These are phyloP conservation scores for Ceratonia siliqua DNA, from an alignment of 306 rosid species.

Conservation along the genomic window DNA sequence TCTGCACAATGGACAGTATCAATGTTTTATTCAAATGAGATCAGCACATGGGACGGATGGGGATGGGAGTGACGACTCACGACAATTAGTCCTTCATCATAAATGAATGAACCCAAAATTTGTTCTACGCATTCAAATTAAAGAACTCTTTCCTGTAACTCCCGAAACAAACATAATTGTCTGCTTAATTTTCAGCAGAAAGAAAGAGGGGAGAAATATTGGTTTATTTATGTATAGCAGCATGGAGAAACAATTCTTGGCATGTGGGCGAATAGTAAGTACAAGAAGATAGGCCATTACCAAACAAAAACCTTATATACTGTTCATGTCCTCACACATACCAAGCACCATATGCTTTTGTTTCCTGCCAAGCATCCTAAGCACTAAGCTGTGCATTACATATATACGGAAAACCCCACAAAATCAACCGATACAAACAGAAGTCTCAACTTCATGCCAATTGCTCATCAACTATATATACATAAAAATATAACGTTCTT, in stretches of 20 bases:
- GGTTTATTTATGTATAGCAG: background rate
- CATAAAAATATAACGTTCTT: no score
- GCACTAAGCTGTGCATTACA: background rate
- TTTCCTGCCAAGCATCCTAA: constrained; percentile 24
- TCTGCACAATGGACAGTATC: constrained; percentile 24
- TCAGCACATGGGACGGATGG: constrained; percentile 32
- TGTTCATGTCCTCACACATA: constrained; percentile 6
- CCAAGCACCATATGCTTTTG: constrained; percentile 19
- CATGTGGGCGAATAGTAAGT: constrained; percentile 37
- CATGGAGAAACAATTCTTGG: constrained; percentile 5
- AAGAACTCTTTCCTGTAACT: background rate
- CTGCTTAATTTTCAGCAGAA: background rate
- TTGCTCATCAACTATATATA: background rate
- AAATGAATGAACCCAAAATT: background rate
- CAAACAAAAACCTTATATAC: constrained; percentile 5
- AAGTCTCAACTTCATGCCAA: background rate
- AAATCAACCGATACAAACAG: background rate
- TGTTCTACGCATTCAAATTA: background rate
- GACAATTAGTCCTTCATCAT: background rate
- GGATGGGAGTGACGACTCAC: background rate
- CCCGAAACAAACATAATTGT: background rate
- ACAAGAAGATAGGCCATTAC: constrained; percentile 29
- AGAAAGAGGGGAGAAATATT: background rate
- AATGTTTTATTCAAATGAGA: constrained; percentile 21
- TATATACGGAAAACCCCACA: constrained; percentile 6